Percentiles rank a stretch among this genome's conserved stretches.
Conservation (phyloP, 768 basidiomycete genomes). For the Aureoboletus auriporus region DNA sequence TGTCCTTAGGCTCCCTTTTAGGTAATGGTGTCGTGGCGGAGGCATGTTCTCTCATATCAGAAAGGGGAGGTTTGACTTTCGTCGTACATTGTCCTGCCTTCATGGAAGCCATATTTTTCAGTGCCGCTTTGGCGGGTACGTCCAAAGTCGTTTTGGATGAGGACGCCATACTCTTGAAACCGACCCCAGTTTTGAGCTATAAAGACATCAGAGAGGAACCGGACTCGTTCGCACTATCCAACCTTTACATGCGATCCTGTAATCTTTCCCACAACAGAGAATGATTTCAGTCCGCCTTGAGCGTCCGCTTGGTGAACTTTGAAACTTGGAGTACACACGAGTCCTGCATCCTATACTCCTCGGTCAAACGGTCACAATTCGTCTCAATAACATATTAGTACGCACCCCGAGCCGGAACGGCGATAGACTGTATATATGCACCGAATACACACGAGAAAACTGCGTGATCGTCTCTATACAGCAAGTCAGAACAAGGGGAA, state of each 20-base stretch:
- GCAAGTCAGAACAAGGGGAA: not conserved
- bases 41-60: constrained; percentile 22
- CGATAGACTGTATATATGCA: constrained; percentile 71
- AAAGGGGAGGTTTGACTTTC: constrained; percentile 21
- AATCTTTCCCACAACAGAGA: constrained; percentile 39
- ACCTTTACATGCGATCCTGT: constrained; percentile 47
- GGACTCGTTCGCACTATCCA: not conserved
- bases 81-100: constrained; percentile 13
- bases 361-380: not conserved
- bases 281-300: constrained; percentile 14
- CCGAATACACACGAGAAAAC: constrained; percentile 49
- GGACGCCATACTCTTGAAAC: constrained; percentile 25
- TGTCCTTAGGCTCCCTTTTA: constrained; percentile 23
- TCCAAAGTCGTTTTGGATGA: constrained; percentile 44
- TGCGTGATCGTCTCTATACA: constrained; percentile 47
- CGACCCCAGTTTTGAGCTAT: constrained; percentile 14
- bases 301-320: constrained; percentile 33
- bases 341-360: constrained; percentile 39
- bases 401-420: constrained; percentile 53
- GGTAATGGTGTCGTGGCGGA: constrained; percentile 18
- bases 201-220: not conserved
- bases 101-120: constrained; percentile 8
- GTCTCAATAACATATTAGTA: not conserved
- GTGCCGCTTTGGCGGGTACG: constrained; percentile 13
- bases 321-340: constrained; percentile 34